These are phyloP conservation scores for Sanghuangporus baumii DNA, from an alignment of 1,284 basidiomycete genomes.

Conservation along the genomic window DNA sequence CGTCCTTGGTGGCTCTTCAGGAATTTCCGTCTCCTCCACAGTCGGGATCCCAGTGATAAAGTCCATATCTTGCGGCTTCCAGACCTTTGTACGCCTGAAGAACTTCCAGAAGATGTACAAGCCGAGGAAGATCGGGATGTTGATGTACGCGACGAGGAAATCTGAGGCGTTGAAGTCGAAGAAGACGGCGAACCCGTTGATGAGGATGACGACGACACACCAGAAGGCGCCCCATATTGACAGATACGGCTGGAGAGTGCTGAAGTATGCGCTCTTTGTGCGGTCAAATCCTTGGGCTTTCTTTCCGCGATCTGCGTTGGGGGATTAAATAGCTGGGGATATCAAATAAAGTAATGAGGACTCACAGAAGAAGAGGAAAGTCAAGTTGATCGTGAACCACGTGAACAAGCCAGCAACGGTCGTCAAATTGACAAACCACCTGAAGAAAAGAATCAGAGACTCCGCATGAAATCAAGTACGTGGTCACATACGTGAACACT, in stretches of 20 bases:
- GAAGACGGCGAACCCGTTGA: constrained; percentile 55
- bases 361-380: constrained; percentile 70
- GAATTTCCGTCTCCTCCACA: constrained; percentile 52
- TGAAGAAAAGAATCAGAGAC: constrained; percentile 30
- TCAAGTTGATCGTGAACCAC: constrained; percentile 67
- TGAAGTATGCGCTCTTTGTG: constrained; percentile 46
- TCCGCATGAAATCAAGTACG: constrained; percentile 8
- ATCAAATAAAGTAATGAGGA: constrained; percentile 24
- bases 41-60: constrained; percentile 57
- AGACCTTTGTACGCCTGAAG: constrained; percentile 44
- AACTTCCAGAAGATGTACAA: constrained; percentile 55
- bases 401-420: constrained; percentile 58
- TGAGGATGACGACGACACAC: constrained; percentile 36
- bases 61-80: constrained; percentile 52
- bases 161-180: constrained; percentile 54
- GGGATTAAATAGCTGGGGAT: background rate
- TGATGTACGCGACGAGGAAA: constrained; percentile 55
- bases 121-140: constrained; percentile 47
- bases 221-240: constrained; percentile 35
- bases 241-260: constrained; percentile 39
- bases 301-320: constrained; percentile 41
- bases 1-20: constrained; percentile 35
- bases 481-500: constrained; percentile 33
- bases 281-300: constrained; percentile 54
- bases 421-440: constrained; percentile 53